Conservation (phyloP, 768 basidiomycete species). For the Rhizopogon sp. region DNA sequence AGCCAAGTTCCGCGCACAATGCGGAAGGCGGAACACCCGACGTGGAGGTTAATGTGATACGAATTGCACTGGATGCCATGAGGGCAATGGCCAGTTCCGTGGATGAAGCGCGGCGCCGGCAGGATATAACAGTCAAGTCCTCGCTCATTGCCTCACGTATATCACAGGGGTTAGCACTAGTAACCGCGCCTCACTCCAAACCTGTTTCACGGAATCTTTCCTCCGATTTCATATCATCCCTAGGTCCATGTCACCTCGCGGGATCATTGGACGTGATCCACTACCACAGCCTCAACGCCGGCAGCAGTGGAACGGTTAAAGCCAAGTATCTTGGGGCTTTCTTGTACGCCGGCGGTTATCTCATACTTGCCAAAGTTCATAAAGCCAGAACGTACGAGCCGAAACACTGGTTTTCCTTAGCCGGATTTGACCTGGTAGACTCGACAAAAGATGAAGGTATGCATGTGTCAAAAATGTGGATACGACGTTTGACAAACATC, state of each 20-base stretch:
- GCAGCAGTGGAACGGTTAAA: constrained; percentile 47
- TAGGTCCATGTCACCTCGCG: constrained; percentile 75
- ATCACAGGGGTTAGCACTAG: constrained; percentile 29
- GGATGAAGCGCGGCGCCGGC: constrained; percentile 70
- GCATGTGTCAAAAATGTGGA: constrained; percentile 22
- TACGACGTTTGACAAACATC: background rate
- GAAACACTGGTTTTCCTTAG: constrained; percentile 81
- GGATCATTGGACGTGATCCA: constrained; percentile 89
- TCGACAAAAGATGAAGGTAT: constrained; percentile 70
- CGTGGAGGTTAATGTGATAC: constrained; percentile 11
- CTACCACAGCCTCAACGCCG: constrained; percentile 42
- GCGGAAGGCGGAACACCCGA: background rate
- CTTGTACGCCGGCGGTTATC: constrained; percentile 79
- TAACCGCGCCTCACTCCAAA: constrained; percentile 20
- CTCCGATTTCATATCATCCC: constrained; percentile 59
- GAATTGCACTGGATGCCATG: constrained; percentile 64
- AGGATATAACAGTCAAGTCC: constrained; percentile 62
- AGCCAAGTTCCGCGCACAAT: background rate
- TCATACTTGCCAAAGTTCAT: constrained; percentile 81
- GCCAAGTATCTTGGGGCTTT: constrained; percentile 91
- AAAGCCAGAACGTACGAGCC: constrained; percentile 83
- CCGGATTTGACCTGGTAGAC: constrained; percentile 66
- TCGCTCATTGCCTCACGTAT: constrained; percentile 68
- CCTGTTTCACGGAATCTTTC: constrained; percentile 37
- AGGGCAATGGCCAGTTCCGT: constrained; percentile 70